Conservation (phyloP, 371 early-diverging fungal species). For the Mortierella sp. region DNA sequence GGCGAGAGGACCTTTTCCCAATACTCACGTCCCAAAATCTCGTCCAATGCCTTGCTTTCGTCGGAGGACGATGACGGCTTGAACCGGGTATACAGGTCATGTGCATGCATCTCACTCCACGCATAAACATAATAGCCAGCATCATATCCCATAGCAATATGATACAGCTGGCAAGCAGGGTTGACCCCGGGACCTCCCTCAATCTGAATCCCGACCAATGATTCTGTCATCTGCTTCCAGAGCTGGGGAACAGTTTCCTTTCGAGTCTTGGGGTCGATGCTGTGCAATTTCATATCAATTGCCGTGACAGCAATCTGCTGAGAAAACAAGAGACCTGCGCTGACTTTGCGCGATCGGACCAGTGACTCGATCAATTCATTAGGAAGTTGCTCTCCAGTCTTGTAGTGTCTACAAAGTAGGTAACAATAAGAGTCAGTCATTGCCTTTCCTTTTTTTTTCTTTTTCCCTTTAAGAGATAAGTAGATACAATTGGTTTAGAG, state of each 20-base stretch:
- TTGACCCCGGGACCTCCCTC: conserved; percentile 53
- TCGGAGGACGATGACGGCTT: conserved; percentile 9
- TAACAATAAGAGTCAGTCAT: neutral
- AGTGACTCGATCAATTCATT: conserved; percentile 76
- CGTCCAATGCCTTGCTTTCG: conserved; percentile 31
- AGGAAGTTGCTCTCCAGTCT: conserved; percentile 77
- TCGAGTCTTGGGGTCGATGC: conserved; percentile 32
- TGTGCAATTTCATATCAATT: conserved; percentile 39
- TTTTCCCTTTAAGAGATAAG: no score
- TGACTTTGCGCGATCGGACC: conserved; percentile 58
- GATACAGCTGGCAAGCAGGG: conserved; percentile 33
- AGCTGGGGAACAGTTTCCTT: conserved; percentile 63
- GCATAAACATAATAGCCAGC: conserved; percentile 80
- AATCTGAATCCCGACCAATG: conserved; percentile 68
- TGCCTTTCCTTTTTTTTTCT: no score
- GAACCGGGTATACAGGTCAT: conserved; percentile 81
- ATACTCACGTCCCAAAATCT: conserved; percentile 36
- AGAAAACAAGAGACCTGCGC: conserved; percentile 35
- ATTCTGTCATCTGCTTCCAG: conserved; percentile 72
- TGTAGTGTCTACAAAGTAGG: conserved; percentile 64
- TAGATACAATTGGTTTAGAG: neutral
- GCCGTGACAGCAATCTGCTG: conserved; percentile 47
- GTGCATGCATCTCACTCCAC: conserved; percentile 87
- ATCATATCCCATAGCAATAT: conserved; percentile 81
- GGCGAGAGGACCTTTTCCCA: conserved; percentile 48